Conservation (phyloP, 140 eudicot genomes). For the Anethum foeniculum region DNA sequence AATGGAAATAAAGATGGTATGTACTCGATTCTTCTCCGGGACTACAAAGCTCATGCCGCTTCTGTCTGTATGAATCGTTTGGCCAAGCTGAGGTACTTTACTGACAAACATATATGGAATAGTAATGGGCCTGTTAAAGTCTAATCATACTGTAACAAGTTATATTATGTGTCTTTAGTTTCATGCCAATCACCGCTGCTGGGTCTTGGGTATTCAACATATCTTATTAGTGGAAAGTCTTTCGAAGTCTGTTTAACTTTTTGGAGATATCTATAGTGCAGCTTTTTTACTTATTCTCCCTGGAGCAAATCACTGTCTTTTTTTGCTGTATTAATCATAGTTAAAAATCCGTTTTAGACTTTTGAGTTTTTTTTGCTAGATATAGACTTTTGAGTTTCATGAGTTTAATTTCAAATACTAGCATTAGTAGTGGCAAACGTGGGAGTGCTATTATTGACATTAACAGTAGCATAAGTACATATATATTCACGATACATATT, state of each 20-base stretch:
- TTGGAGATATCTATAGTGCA: not conserved
- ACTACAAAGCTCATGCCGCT: slow-evolving; percentile 93
- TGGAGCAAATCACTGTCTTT: not conserved
- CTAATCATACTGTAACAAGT: not conserved
- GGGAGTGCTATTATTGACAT: not conserved
- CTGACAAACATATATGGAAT: not conserved
- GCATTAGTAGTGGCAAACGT: not conserved
- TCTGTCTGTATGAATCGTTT: slow-evolving; percentile 94
- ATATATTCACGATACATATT: not conserved
- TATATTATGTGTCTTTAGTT: not conserved
- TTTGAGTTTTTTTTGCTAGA: too few relatives aligned
- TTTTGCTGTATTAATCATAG: too few relatives aligned
- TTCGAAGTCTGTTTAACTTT: not conserved
- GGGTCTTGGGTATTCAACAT: not conserved
- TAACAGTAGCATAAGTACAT: not conserved
- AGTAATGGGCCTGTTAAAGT: not conserved
- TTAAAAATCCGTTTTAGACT: too few relatives aligned
- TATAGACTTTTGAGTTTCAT: not conserved
- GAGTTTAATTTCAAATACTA: not conserved
- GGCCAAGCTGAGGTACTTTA: slow-evolving; percentile 79
- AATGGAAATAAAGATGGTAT: slow-evolving; percentile 95
- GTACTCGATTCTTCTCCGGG: slow-evolving; percentile 91
- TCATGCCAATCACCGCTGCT: not conserved
- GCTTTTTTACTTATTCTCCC: not conserved
- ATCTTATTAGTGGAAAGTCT: not conserved